Percentiles rank a stretch among this genome's conserved stretches.
Evolutionary conservation across 2,329 filamentous ascomycete genomes (phyloP).

Genomic region (Emericellopsis cladophorae): DNA sequence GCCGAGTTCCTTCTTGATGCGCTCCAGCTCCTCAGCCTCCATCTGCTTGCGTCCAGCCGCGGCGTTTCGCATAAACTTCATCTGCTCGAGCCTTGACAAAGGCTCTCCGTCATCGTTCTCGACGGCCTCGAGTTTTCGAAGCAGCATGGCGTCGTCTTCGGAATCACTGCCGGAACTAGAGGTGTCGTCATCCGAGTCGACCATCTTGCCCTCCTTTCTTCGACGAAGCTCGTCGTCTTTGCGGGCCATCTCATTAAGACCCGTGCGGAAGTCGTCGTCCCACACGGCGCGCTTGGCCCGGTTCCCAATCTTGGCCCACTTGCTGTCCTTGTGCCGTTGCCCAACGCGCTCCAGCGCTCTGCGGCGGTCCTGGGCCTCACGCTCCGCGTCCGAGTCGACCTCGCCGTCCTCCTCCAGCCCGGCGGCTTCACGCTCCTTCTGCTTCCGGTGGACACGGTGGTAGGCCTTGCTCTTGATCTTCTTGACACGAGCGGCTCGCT

Average conservation of each 20-base stretch:
- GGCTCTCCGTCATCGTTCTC: constrained; percentile 36
- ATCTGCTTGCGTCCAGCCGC: constrained; percentile 65
- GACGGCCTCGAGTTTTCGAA: constrained; percentile 27
- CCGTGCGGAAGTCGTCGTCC: constrained; percentile 75
- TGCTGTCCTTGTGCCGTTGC: constrained; percentile 74
- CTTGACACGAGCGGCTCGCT: constrained; percentile 83
- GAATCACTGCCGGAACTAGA: constrained; percentile 34
- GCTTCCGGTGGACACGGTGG: constrained; percentile 79
- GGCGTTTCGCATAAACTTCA: constrained; percentile 92
- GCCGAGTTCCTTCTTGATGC: constrained; percentile 61
- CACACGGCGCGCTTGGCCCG: constrained; percentile 69
- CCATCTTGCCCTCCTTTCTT: constrained; percentile 60
- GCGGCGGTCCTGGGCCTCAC: constrained; percentile 54
- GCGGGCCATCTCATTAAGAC: constrained; percentile 68
- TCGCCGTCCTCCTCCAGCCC: constrained; percentile 44
- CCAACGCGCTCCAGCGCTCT: constrained; percentile 79
- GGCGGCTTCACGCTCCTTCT: constrained; percentile 39
- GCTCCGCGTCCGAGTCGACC: constrained; percentile 52
- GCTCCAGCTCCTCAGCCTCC: constrained; percentile 65
- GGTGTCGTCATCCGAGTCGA: constrained; percentile 30
- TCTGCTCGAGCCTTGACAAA: constrained; percentile 58
- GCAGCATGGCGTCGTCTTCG: constrained; percentile 39
- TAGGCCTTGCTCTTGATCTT: constrained; percentile 99
- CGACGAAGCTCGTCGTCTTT: constrained; percentile 71
- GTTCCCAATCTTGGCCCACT: constrained; percentile 80